A percentile compares a stretch with the other conserved stretches of the same genome.
Evolutionary conservation across 75 land plant species (phyloP).

Genomic region (Pinus tabuliformis): DNA sequence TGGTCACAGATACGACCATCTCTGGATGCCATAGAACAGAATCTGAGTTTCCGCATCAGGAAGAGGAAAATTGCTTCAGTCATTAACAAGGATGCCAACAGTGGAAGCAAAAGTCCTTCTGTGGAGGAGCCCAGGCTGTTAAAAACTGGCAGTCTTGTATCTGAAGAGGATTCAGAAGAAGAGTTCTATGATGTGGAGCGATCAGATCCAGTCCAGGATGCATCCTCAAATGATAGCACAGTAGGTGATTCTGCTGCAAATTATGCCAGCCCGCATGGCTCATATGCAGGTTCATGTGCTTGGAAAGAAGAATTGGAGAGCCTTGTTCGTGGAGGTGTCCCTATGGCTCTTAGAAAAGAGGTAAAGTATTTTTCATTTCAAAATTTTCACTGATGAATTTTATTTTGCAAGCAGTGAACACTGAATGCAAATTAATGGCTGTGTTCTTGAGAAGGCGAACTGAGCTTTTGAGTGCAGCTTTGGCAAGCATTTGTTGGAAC

Average conservation of each 20-base stretch:
- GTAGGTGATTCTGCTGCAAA: conserved; percentile 8
- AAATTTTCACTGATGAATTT: not conserved
- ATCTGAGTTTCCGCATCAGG: conserved; percentile 54
- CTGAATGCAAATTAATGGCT: not conserved
- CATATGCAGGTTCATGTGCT: conserved; percentile 35
- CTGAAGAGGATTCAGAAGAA: conserved; percentile 88
- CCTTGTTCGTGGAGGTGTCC: conserved; percentile 94
- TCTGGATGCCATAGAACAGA: conserved; percentile 70
- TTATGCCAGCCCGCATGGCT: conserved; percentile 7
- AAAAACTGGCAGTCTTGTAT: conserved; percentile 10
- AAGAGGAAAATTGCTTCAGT: conserved; percentile 16
- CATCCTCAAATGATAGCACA: conserved; percentile 23
- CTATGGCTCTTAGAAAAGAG: conserved; percentile 97
- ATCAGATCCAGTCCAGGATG: conserved; percentile 41
- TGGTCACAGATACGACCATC: conserved; percentile 80
- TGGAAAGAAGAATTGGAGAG: conserved; percentile 85
- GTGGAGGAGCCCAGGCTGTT: conserved; percentile 11
- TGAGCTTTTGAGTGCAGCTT: conserved; percentile 43
- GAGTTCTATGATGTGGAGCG: conserved; percentile 91
- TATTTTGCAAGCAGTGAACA: not conserved
- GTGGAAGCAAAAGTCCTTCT: conserved; percentile 3
- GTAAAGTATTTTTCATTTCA: conserved; percentile 19
- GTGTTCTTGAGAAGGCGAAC: not conserved
- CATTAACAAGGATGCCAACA: not conserved
- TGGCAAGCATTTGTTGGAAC: conserved; percentile 99